Conservation (phyloP, 2,329 filamentous ascomycete genomes). For the Paracoccidioides brasiliensis region DNA sequence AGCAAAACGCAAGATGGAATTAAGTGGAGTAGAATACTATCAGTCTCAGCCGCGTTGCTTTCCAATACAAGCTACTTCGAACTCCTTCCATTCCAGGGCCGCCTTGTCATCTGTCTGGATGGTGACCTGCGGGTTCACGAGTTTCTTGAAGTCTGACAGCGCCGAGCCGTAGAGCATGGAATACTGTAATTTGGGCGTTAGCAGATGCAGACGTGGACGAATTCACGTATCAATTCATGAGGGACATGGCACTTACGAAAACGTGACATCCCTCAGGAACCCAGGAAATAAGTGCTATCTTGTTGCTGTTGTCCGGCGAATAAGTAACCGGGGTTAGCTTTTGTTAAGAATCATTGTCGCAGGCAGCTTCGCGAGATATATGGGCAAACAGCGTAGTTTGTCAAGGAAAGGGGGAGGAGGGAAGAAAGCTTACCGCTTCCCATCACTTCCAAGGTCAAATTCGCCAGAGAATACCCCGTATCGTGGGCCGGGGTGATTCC, state of each 20-base stretch:
- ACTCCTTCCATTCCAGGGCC: slow-evolving; percentile 31
- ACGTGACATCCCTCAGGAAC: slow-evolving; percentile 29
- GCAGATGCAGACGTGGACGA: slow-evolving; percentile 6
- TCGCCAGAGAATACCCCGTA: slow-evolving; percentile 40
- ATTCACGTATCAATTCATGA: not conserved
- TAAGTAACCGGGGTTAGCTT: too few relatives aligned
- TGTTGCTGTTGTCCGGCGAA: slow-evolving; percentile 25
- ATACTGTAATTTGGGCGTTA: slow-evolving; percentile 19
- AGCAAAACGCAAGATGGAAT: too few relatives aligned
- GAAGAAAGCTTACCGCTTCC: slow-evolving; percentile 20
- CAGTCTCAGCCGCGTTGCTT: not conserved
- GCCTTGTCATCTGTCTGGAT: slow-evolving; percentile 31
- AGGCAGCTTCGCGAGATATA: not conserved
- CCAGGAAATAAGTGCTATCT: slow-evolving; percentile 41
- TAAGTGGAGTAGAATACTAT: too few relatives aligned
- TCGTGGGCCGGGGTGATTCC: slow-evolving; percentile 31
- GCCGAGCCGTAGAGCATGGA: slow-evolving; percentile 41
- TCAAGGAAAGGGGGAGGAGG: slow-evolving; percentile 6
- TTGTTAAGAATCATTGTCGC: too few relatives aligned
- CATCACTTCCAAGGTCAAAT: slow-evolving; percentile 35
- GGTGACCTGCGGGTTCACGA: slow-evolving; percentile 31
- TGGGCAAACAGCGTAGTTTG: slow-evolving; percentile 5
- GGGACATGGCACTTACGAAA: slow-evolving; percentile 21
- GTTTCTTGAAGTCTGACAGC: slow-evolving; percentile 36
- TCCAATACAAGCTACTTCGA: slow-evolving; percentile 19